Percentiles rank a stretch among this genome's conserved stretches.
These are phyloP conservation scores for Fusarium sp. DNA, from an alignment of 2,329 filamentous ascomycete species.

Conservation along the genomic window DNA sequence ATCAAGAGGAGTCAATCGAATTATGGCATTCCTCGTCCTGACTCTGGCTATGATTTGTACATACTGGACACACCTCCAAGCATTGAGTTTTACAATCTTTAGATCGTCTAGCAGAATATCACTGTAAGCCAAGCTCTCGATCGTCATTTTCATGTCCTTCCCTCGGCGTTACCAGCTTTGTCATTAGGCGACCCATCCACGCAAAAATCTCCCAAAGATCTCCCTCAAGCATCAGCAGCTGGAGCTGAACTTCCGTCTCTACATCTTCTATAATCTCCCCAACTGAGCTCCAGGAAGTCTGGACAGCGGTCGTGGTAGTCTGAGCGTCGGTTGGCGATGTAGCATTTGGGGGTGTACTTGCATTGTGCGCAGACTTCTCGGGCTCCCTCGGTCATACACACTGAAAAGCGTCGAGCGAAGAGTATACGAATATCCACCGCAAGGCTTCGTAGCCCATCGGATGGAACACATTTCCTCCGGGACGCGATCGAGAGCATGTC, in stretches of 20 bases:
- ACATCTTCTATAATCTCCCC: fast-evolving
- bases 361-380: too few species aligned
- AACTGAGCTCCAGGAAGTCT: fast-evolving
- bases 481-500: neutral
- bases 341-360: fast-evolving
- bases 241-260: neutral
- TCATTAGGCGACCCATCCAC: neutral
- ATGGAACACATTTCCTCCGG: neutral
- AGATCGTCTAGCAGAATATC: too few species aligned
- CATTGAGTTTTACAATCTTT: neutral
- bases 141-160: neutral
- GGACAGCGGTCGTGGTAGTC: fast-evolving
- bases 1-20: fast-evolving
- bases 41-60: too few species aligned
- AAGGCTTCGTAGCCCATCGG: neutral
- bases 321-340: fast-evolving
- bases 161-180: neutral
- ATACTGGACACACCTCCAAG: neutral
- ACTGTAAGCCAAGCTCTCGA: neutral
- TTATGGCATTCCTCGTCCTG: neutral
- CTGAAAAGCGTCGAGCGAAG: neutral
- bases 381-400: neutral
- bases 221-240: neutral
- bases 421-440: neutral
- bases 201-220: neutral